Conservation (phyloP, 208 protist genomes). For the Leishmania lainsoni region DNA sequence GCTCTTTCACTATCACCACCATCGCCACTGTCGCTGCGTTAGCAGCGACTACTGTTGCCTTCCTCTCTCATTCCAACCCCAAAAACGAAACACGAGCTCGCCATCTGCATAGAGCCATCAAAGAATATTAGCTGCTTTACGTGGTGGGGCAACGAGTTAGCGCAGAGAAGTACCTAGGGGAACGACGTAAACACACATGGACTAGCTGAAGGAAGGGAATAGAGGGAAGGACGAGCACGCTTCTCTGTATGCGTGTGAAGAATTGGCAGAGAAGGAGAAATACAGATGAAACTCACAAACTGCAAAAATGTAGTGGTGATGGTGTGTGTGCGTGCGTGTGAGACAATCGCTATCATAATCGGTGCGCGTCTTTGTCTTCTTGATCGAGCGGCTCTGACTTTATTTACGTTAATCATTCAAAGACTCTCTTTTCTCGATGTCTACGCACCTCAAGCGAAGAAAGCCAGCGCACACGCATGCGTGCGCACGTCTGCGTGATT, state of each 20-base stretch:
- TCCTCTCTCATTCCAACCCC: not conserved
- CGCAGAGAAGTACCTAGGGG: not conserved
- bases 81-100: not conserved
- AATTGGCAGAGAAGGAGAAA: not conserved
- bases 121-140: not conserved
- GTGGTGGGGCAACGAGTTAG: too few relatives aligned
- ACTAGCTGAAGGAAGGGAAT: not conserved
- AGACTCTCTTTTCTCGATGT: not conserved
- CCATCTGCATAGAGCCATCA: not conserved
- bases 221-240: not conserved
- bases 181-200: not conserved
- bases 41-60: not conserved
- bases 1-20: not conserved
- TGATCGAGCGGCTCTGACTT: not conserved
- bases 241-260: not conserved
- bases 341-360: not conserved
- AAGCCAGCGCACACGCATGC: not conserved
- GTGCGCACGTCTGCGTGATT: not conserved
- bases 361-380: not conserved
- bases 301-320: not conserved
- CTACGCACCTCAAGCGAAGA: not conserved
- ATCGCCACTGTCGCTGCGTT: not conserved
- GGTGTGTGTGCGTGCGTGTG: not conserved
- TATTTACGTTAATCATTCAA: not conserved
- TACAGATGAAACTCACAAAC: not conserved